A percentile compares a stretch with the other conserved stretches of the same genome.
Conservation (phyloP, 2,329 filamentous ascomycete genomes). For the Beauveria asiatica region DNA sequence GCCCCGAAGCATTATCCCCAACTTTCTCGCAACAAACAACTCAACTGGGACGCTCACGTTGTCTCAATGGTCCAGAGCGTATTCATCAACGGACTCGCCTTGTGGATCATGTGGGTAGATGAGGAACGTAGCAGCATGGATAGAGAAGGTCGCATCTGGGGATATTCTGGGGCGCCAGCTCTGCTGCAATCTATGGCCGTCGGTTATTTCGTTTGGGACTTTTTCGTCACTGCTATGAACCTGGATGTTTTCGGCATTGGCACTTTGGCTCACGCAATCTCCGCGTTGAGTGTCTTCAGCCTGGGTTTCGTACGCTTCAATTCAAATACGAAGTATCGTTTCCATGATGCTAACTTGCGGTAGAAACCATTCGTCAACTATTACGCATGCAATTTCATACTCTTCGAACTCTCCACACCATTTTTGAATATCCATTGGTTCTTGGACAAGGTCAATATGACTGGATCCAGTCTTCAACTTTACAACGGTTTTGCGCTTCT, state of each 20-base stretch:
- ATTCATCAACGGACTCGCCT: conserved; percentile 62
- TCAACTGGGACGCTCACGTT: conserved; percentile 82
- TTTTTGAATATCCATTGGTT: conserved; percentile 91
- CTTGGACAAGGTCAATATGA: conserved; percentile 77
- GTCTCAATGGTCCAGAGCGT: conserved; percentile 73
- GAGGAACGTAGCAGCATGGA: conserved; percentile 58
- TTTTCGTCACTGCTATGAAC: conserved; percentile 60
- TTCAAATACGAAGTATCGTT: conserved; percentile 12
- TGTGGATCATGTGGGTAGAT: conserved; percentile 65
- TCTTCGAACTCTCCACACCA: conserved; percentile 79
- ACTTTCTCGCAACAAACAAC: conserved; percentile 49
- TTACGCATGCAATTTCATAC: conserved; percentile 72
- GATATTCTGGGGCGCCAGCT: conserved; percentile 63
- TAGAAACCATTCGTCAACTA: conserved; percentile 79
- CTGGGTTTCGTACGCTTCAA: conserved; percentile 64
- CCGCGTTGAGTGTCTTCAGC: conserved; percentile 64
- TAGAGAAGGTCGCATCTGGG: conserved; percentile 63
- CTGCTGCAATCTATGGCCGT: conserved; percentile 69
- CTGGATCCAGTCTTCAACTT: conserved; percentile 63
- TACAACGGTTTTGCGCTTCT: conserved; percentile 70
- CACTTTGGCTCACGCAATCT: conserved; percentile 68
- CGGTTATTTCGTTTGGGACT: conserved; percentile 81
- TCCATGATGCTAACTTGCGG: background rate
- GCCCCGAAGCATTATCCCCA: conserved; percentile 58
- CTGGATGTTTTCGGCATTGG: conserved; percentile 67